These are phyloP conservation scores for Pythium dissimile DNA, from an alignment of 352 stramenopile species.

Conservation along the genomic window DNA sequence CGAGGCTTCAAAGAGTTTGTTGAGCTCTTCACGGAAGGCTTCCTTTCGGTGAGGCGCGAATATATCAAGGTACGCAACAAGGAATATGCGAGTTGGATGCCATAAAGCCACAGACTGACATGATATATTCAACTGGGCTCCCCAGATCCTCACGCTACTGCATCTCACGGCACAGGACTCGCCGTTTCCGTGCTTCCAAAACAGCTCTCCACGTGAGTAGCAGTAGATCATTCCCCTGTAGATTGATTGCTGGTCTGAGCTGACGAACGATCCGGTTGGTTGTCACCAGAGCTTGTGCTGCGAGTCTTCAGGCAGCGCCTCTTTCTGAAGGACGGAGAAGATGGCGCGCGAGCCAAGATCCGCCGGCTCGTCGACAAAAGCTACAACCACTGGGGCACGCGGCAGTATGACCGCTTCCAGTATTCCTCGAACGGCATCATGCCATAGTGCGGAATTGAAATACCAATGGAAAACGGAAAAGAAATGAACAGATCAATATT, in stretches of 20 bases:
- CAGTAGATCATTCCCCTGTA: too few relatives aligned
- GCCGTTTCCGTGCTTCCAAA: conserved; percentile 88
- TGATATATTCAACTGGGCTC: not conserved
- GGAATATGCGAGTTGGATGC: not conserved
- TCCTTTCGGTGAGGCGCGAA: conserved; percentile 86
- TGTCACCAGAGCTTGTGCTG: conserved; percentile 16
- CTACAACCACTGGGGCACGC: conserved; percentile 65
- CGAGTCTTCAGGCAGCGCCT: conserved; percentile 27
- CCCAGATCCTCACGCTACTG: conserved; percentile 78
- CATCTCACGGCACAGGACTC: conserved; percentile 87
- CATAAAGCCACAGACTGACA: not conserved
- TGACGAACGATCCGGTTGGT: too few relatives aligned
- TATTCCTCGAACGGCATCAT: conserved; percentile 63
- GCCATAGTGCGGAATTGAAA: conserved; percentile 1
- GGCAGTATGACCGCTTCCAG: conserved; percentile 74
- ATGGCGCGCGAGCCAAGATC: conserved; percentile 20
- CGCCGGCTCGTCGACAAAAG: conserved; percentile 48
- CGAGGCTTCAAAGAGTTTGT: conserved; percentile 79
- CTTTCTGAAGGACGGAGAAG: conserved; percentile 35
- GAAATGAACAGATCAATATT: too few relatives aligned
- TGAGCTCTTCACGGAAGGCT: conserved; percentile 88
- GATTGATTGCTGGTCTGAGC: too few relatives aligned
- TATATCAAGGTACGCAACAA: conserved; percentile 50
- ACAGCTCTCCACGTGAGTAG: conserved; percentile 18
- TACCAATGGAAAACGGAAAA: conserved; percentile 19